Percentiles rank a stretch among this genome's conserved stretches.
These are phyloP conservation scores for Rhizopus sp. DNA, from an alignment of 371 early-diverging fungal species.

Conservation along the genomic window DNA sequence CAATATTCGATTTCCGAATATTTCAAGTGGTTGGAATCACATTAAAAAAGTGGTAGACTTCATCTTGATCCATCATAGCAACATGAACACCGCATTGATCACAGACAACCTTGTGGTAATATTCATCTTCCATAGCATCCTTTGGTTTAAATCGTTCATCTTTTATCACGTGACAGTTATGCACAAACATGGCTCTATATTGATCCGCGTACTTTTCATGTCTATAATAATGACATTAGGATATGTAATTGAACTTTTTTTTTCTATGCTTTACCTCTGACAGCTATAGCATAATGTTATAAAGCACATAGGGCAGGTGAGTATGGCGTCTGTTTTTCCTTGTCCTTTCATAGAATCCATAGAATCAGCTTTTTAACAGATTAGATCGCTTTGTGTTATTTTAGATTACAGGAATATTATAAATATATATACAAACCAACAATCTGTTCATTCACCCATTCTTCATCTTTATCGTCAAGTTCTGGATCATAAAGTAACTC, in stretches of 20 bases:
- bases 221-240: constrained; percentile 30
- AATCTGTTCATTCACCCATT: constrained; percentile 59
- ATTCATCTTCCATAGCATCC: constrained; percentile 29
- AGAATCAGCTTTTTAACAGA: constrained; percentile 9
- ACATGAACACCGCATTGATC: constrained; percentile 65
- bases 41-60: constrained; percentile 75
- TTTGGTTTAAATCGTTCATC: constrained; percentile 37
- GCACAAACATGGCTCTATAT: constrained; percentile 76
- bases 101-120: constrained; percentile 62
- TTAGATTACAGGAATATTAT: neutral
- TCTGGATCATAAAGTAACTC: constrained; percentile 63
- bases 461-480: constrained; percentile 57
- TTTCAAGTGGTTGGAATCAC: constrained; percentile 44
- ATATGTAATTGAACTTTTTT: neutral
- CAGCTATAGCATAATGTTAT: constrained; percentile 66
- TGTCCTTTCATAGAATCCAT: neutral
- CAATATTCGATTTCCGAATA: neutral
- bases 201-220: constrained; percentile 65
- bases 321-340: constrained; percentile 61
- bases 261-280: constrained; percentile 51
- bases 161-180: constrained; percentile 54
- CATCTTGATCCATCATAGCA: constrained; percentile 67
- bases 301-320: constrained; percentile 71
- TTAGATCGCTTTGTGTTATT: neutral
- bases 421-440: constrained; percentile 33